Base-by-base conservation (phyloP, 352 stramenopile species). In the Plasmopara halstedii region DNA sequence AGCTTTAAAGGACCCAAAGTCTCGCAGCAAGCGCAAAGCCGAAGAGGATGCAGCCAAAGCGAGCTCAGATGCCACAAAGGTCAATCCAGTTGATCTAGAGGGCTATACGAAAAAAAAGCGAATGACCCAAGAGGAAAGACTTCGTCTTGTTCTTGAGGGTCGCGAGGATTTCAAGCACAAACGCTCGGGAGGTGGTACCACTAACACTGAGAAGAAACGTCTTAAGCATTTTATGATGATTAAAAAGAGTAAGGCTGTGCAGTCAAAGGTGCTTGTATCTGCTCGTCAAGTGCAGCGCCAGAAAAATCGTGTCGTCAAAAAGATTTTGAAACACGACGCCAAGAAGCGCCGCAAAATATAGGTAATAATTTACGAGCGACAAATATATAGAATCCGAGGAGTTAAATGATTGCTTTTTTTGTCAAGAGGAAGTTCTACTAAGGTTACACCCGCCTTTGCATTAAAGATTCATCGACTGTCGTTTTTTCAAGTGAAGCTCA, bases 211-310 rank as follows among this genome's bases (percentile, higher is more conserved):
- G 71, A 99, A 99, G 75, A 85, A 87, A 54, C 81, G 95, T 39
- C 83, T 92, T 9, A 99, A 99, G 79, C 97, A 98, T 66, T 99
- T 97, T 47, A 82, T 96, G 56, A 99, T 99, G 95, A 88, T 97
- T 38, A 97, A 97, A 59, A 97, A 97, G 64, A 96, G 88, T 56
- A 81, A 81, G 45, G 64, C 73, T 22, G 88, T 97, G 45, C 85
- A 96, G 64, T 68, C 56, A 52, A 95, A 96, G 69, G 75, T 95
- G 45, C 79, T 91, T 34, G 71, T 82, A 52, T 89, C 73, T 34
- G 85, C 88, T 35, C 79, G 80, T 20, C 69, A 94, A 53, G 74
- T 96, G 36, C 86, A 96, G 58, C 57, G 65, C 20, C 51, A 70
- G 53, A 75, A 88, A 51, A 89, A 79, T 43, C 75, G 82, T 45